Percentiles rank a stretch among this genome's conserved stretches.
Evolutionary conservation across 2,329 filamentous ascomycete genomes (phyloP).

Genomic region (Trichoderma oligosporum): DNA sequence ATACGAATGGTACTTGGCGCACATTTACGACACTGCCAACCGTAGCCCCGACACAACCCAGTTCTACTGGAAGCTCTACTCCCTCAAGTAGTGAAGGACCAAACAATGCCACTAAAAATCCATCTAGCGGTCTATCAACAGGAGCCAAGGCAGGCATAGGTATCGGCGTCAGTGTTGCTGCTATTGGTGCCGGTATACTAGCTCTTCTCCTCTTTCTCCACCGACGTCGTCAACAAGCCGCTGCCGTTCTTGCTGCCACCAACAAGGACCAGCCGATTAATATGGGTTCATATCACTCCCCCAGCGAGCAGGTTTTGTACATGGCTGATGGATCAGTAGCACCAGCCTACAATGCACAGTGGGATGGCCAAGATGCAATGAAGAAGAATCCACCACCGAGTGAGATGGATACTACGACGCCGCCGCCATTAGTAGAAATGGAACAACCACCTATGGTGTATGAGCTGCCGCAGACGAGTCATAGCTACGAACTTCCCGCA

Average conservation of each 20-base stretch:
- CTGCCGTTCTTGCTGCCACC: not conserved
- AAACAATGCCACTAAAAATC: not conserved
- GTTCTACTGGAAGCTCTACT: too few relatives aligned
- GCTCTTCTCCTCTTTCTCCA: slow-evolving; percentile 6
- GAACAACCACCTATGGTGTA: slow-evolving; percentile 14
- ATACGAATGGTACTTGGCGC: not conserved
- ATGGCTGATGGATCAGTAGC: slow-evolving; percentile 8
- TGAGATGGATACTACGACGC: not conserved
- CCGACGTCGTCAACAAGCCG: not conserved
- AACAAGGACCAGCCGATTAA: slow-evolving; percentile 13
- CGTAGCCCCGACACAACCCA: not conserved
- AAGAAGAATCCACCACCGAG: slow-evolving; percentile 1
- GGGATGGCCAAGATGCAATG: not conserved
- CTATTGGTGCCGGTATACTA: not conserved
- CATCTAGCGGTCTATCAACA: not conserved
- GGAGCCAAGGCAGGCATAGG: slow-evolving; percentile 16
- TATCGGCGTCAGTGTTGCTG: not conserved
- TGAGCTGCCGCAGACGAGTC: slow-evolving; percentile 5
- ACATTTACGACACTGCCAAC: not conserved
- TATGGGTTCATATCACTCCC: not conserved
- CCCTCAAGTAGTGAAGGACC: too few relatives aligned
- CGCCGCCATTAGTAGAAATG: slow-evolving; percentile 5
- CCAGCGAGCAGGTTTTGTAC: slow-evolving; percentile 8
- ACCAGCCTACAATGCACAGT: slow-evolving; percentile 1
- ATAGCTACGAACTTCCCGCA: slow-evolving; percentile 8